phyloP scores from a whole-genome alignment of 306 rosid species.

The Erythrophleum fordii region DNA sequence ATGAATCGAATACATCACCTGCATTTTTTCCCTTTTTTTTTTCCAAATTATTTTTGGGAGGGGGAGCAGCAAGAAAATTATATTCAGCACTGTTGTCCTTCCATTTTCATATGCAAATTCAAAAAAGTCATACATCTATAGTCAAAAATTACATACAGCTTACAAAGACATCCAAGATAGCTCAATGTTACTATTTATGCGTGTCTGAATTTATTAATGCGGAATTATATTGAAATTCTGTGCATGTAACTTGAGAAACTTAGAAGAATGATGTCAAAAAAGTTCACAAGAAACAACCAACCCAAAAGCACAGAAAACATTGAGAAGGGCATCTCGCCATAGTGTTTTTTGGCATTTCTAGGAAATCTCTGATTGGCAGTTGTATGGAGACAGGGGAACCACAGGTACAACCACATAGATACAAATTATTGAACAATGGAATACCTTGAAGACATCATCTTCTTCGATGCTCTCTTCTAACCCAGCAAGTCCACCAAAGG shows the following conservation, averaged over 20 bases:
- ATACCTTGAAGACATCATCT: conserved; percentile 77
- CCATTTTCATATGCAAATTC: not conserved
- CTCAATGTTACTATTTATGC: not conserved
- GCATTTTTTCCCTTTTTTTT: conserved; percentile 65
- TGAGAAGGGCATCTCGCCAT: conserved; percentile 7
- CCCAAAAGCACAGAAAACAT: not conserved
- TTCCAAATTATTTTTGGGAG: not conserved
- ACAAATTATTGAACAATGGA: not conserved
- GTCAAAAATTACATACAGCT: not conserved
- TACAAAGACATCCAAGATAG: conserved; percentile 9
- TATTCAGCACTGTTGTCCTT: conserved; percentile 11
- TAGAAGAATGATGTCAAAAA: not conserved
- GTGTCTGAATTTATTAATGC: not conserved
- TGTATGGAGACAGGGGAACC: conserved; percentile 28
- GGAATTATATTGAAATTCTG: conserved; percentile 8
- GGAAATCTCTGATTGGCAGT: conserved; percentile 24
- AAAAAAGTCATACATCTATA: not conserved
- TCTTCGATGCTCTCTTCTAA: conserved; percentile 96
- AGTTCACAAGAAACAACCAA: not conserved
- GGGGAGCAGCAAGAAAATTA: conserved; percentile 17
- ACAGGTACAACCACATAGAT: not conserved
- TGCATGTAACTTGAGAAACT: conserved; percentile 11
- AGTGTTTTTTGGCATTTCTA: conserved; percentile 3
- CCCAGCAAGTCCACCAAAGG: conserved; percentile 99
- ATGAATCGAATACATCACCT: conserved; percentile 58